Percentiles rank a stretch among this genome's conserved stretches.
These are phyloP conservation scores for Penicillium olsonii DNA, from an alignment of 2,329 filamentous ascomycete genomes.

Conservation along the genomic window DNA sequence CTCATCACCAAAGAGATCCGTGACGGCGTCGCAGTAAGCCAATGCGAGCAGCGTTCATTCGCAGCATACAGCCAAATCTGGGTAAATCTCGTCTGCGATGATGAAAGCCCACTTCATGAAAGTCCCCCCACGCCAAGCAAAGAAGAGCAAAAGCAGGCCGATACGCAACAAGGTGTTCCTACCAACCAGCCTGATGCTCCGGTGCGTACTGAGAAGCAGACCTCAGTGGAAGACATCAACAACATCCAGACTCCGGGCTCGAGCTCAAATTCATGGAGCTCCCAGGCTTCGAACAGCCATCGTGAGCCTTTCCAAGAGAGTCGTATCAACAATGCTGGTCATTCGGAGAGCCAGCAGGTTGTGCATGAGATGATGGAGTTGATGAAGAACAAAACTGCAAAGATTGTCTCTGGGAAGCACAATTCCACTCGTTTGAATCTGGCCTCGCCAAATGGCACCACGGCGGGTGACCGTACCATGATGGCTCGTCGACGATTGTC, in stretches of 20 bases:
- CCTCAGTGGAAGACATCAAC: conserved; percentile 7
- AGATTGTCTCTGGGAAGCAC: conserved; percentile 19
- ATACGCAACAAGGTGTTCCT: not conserved
- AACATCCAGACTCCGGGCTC: conserved; percentile 24
- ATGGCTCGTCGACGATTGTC: conserved; percentile 23
- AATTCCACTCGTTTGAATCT: conserved; percentile 13
- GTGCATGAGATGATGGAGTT: conserved; percentile 21
- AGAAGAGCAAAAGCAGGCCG: not conserved
- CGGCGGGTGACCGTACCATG: conserved; percentile 13
- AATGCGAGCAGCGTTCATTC: conserved; percentile 27
- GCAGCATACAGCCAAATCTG: conserved; percentile 31
- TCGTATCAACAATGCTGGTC: conserved; percentile 21
- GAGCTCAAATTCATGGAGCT: conserved; percentile 20
- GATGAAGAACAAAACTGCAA: conserved; percentile 15
- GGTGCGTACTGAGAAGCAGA: conserved; percentile 12
- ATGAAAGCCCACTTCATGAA: conserved; percentile 5
- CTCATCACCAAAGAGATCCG: conserved; percentile 26
- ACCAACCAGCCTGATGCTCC: not conserved
- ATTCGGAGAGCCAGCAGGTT: conserved; percentile 18
- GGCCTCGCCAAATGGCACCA: conserved; percentile 16
- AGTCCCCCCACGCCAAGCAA: conserved; percentile 1
- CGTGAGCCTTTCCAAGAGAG: conserved; percentile 18
- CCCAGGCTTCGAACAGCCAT: conserved; percentile 10
- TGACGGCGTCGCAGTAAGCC: conserved; percentile 25
- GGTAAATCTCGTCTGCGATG: conserved; percentile 32